Base-by-base conservation (phyloP, 2,329 filamentous ascomycete genomes). In the Scytalidium lignicola region DNA sequence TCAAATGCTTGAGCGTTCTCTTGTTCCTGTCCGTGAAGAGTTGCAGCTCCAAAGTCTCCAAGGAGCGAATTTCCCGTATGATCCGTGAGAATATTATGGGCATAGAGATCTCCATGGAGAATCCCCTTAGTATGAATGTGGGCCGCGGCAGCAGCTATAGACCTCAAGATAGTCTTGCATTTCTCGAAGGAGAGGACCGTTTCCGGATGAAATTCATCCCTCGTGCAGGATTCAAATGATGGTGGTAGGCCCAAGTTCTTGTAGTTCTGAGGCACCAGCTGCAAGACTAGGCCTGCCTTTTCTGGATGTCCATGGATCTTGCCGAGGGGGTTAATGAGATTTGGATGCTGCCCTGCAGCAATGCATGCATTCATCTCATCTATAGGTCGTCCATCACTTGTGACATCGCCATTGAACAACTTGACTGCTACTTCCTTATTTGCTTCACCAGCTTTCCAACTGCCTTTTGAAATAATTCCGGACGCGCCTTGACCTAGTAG, bases 341-440 rank as follows among this genome's bases (percentile, higher is more conserved):
- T 71, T 17, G 65, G 62, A 54, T 76, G 74, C 32, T 65, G 66
- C 10, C 73, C 74, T 0, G 74, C 74, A 1, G 65, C 63, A 44
- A 75, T 66, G 49, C 67, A 73, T 2, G 73, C 72, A 9, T 66
- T 64, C 71, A 76, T 72, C 58, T 76, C 74, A 55, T 76, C 73
- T n/a, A 65, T 58, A 0, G 74, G 73, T 4, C 67, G 70, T 13
- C 74, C 73, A 51, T 75, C 73, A 53, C 67, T 72, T 8, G 73
- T 73, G 10, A 74, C 62, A 8, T 67, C 62, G n/a, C 72, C 73
- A 39, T 68, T 70, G 62, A 76, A 76, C 6, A 76, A 60, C 55
- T 76, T 75, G 58, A 76, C 65, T 2, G 73, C 73, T 1, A 76
- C 73, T 12, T 70, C 61, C 29, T 68, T 64, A 21, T 59, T 56